phyloP scores from a whole-genome alignment of 768 basidiomycete genomes.

The Lactifluus pinguis region DNA sequence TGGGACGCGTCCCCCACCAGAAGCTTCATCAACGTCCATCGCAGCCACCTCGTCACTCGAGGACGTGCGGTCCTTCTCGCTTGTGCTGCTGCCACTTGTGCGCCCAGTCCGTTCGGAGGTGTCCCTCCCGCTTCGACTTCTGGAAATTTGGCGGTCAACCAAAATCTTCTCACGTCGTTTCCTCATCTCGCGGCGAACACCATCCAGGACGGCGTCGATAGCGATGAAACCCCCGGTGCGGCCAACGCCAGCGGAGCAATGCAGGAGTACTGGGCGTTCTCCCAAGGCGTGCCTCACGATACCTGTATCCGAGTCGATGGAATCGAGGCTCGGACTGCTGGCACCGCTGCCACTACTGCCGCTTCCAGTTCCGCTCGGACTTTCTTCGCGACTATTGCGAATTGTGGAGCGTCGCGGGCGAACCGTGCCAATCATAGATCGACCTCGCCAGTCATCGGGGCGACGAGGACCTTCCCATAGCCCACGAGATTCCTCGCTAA shows the following conservation, averaged over 20 bases:
- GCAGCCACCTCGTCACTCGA: conserved; percentile 20
- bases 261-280: conserved; percentile 60
- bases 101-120: conserved; percentile 6
- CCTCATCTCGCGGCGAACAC: conserved; percentile 50
- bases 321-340: conserved; percentile 21
- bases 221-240: conserved; percentile 92
- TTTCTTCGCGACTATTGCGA: conserved; percentile 10
- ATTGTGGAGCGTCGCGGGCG: conserved; percentile 1
- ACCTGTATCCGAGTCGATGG: conserved; percentile 47
- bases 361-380: conserved; percentile 13
- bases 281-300: conserved; percentile 45
- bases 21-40: conserved; percentile 26
- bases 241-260: conserved; percentile 93
- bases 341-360: conserved; percentile 12
- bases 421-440: conserved; percentile 6
- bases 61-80: conserved; percentile 17
- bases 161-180: conserved; percentile 28
- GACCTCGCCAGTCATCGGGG: conserved; percentile 21
- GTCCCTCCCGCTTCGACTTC: conserved; percentile 16
- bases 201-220: conserved; percentile 78
- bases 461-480: conserved; percentile 21
- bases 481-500: conserved; percentile 18
- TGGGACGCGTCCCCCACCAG: conserved; percentile 13
- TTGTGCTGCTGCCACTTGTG: conserved; percentile 18
- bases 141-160: conserved; percentile 13